A percentile compares a stretch with the other conserved stretches of the same genome.
Evolutionary conservation across 169 alveolate genomes (phyloP).

Genomic region (Eimeria brunetti): DNA sequence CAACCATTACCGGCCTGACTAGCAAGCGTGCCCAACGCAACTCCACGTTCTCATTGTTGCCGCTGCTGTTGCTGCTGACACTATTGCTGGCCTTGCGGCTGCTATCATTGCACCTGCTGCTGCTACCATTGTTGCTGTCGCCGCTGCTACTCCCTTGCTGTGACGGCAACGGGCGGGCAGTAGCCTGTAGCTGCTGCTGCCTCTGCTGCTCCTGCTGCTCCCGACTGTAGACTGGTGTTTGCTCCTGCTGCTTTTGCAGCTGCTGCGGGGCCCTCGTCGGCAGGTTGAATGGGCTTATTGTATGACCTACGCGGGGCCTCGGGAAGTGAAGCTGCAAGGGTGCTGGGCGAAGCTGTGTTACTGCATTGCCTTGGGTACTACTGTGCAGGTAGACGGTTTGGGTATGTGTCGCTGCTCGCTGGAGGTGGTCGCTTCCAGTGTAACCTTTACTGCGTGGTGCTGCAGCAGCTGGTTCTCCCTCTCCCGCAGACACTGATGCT

Average conservation of each 20-base stretch:
- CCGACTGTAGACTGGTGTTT: background rate
- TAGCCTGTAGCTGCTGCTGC: background rate
- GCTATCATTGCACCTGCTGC: background rate
- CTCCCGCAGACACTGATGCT: background rate
- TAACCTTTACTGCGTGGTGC: background rate
- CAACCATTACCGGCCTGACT: slow-evolving; percentile 52
- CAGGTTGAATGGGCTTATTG: slow-evolving; percentile 48
- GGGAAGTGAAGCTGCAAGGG: slow-evolving; percentile 17
- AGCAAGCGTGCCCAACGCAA: slow-evolving; percentile 22
- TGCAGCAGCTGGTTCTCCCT: background rate
- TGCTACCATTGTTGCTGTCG: background rate
- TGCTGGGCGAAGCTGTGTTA: background rate
- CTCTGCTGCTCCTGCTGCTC: background rate
- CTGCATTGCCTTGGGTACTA: background rate
- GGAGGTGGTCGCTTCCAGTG: background rate
- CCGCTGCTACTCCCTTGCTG: background rate
- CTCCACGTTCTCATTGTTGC: background rate
- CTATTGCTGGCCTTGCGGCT: background rate
- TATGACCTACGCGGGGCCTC: slow-evolving; percentile 64
- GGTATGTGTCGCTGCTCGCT: background rate
- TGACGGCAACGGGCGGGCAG: too few relatives aligned
- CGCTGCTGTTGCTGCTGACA: background rate
- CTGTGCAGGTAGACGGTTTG: background rate
- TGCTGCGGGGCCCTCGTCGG: slow-evolving; percentile 9
- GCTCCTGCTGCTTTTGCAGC: slow-evolving; percentile 26